phyloP scores from a whole-genome alignment of 371 early-diverging fungal species.

The Mucor irregularis region DNA sequence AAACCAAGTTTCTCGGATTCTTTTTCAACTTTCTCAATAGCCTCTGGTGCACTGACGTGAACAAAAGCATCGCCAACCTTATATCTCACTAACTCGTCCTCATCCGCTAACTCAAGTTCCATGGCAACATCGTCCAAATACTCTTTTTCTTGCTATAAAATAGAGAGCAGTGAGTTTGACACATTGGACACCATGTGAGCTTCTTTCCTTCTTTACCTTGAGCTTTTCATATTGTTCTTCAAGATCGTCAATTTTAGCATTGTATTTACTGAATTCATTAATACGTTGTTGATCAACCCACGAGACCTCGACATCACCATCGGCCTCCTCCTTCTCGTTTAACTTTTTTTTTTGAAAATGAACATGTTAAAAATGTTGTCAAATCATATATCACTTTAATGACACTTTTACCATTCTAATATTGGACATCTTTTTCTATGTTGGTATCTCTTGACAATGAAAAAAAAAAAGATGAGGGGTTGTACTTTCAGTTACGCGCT shows the following conservation, averaged over 20 bases:
- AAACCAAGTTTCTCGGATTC: slow-evolving; percentile 61
- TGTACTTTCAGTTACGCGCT: too few relatives aligned
- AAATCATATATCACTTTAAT: neutral
- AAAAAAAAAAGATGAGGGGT: neutral
- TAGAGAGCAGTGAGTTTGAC: too few relatives aligned
- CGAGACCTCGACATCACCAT: slow-evolving; percentile 85
- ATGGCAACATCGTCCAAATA: slow-evolving; percentile 87
- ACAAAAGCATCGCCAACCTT: slow-evolving; percentile 91
- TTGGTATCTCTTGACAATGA: neutral
- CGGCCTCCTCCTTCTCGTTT: slow-evolving; percentile 72
- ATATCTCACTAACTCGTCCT: slow-evolving; percentile 85
- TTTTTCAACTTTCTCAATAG: slow-evolving; percentile 68
- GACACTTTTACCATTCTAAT: slow-evolving; percentile 24
- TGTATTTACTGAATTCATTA: slow-evolving; percentile 90
- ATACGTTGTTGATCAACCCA: slow-evolving; percentile 95
- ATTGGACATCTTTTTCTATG: slow-evolving; percentile 25
- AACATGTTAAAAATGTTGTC: neutral
- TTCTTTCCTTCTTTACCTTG: slow-evolving; percentile 57
- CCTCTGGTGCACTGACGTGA: slow-evolving; percentile 71
- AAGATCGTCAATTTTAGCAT: slow-evolving; percentile 72
- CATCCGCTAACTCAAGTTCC: slow-evolving; percentile 93
- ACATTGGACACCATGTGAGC: neutral
- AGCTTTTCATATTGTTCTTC: slow-evolving; percentile 79
- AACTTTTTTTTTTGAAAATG: slow-evolving; percentile 15
- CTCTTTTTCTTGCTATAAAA: slow-evolving; percentile 77